Evolutionary conservation across 2,329 filamentous ascomycete species (phyloP).

Genomic region (Penicillium paneum): DNA sequence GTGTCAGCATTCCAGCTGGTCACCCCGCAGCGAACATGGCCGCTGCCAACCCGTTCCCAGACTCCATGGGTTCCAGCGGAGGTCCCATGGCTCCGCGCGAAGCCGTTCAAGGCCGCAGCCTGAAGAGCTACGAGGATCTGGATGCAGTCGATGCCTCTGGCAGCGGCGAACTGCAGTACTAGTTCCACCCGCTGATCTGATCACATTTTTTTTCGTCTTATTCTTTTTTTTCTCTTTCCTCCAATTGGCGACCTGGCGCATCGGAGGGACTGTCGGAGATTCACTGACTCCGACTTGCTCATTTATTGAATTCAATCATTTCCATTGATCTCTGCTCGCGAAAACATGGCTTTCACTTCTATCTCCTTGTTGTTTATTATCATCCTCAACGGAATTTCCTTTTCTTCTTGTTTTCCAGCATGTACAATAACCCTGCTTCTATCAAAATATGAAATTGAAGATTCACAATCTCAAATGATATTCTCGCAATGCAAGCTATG

Average conservation of each 20-base stretch:
- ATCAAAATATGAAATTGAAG: constrained; percentile 10
- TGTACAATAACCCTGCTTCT: constrained; percentile 19
- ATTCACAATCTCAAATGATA: neutral
- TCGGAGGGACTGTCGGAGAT: constrained; percentile 13
- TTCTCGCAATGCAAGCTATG: neutral
- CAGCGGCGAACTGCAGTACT: constrained; percentile 88
- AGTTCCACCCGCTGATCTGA: constrained; percentile 19
- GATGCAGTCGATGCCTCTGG: constrained; percentile 76
- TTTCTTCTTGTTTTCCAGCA: constrained; percentile 8
- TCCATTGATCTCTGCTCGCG: neutral
- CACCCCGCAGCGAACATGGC: constrained; percentile 40
- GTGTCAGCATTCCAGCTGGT: constrained; percentile 36
- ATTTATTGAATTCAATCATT: constrained; percentile 6
- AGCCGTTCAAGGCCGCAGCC: constrained; percentile 83
- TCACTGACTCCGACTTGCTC: constrained; percentile 9
- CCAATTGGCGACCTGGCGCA: constrained; percentile 16
- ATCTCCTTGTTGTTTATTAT: neutral
- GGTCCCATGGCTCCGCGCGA: constrained; percentile 80
- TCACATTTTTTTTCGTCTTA: neutral
- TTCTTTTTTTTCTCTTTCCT: neutral
- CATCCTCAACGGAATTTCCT: neutral
- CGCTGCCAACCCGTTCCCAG: constrained; percentile 46
- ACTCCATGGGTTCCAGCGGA: constrained; percentile 54
- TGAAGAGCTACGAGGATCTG: constrained; percentile 97
- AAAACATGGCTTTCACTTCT: constrained; percentile 1